Evolutionary conservation across 2,329 filamentous ascomycete species (phyloP).

Genomic region (Akanthomyces dipterigenus): DNA sequence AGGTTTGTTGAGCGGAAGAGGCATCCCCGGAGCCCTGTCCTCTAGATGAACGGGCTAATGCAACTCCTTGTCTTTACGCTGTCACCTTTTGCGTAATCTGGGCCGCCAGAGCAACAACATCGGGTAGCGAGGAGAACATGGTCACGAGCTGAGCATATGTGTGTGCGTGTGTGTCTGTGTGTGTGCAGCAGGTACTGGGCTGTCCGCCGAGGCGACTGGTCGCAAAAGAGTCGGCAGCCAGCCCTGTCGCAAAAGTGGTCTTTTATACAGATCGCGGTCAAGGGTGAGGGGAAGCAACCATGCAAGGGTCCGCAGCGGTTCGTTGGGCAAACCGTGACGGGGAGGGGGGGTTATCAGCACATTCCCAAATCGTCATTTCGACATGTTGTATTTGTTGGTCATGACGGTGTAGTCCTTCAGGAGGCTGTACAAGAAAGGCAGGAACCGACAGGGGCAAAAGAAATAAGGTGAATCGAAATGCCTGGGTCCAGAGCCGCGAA

Average conservation of each 20-base stretch:
- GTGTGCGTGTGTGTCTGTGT: background rate
- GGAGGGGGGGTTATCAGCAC: too few species aligned
- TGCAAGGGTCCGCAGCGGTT: conserved; percentile 8
- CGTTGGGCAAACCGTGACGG: background rate
- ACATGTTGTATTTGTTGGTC: background rate
- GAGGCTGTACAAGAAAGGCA: background rate
- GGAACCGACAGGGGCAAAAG: background rate
- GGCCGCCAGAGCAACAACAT: background rate
- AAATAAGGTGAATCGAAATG: background rate
- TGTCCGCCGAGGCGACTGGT: background rate
- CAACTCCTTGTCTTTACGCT: background rate
- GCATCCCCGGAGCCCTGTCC: background rate
- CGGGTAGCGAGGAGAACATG: background rate
- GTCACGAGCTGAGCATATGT: background rate
- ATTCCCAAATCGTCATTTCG: too few species aligned
- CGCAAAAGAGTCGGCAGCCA: background rate
- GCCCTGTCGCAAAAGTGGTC: conserved; percentile 7
- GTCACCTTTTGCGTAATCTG: background rate
- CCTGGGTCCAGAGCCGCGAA: background rate
- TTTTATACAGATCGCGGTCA: conserved; percentile 5
- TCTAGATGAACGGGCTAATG: background rate
- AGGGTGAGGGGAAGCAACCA: background rate
- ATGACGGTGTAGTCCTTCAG: background rate
- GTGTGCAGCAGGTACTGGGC: too few species aligned
- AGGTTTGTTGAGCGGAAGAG: background rate